These are phyloP conservation scores for Trichoderma sp. DNA, from an alignment of 2,329 filamentous ascomycete species.

Conservation along the genomic window DNA sequence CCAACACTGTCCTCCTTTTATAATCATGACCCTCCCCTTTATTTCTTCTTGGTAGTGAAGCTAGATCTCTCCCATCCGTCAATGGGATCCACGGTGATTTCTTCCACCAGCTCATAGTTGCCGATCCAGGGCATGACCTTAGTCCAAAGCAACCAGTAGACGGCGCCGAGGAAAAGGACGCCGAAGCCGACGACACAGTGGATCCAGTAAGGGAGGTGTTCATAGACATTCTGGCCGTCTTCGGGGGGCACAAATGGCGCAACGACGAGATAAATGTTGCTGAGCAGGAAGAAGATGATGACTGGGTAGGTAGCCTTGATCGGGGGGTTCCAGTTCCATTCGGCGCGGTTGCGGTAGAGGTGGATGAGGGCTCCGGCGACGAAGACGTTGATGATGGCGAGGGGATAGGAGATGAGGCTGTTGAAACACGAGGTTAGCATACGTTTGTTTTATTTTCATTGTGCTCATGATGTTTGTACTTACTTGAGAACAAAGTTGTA, in stretches of 20 bases:
- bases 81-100: constrained; percentile 52
- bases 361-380: constrained; percentile 53
- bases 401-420: constrained; percentile 62
- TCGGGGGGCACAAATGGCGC: constrained; percentile 57
- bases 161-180: constrained; percentile 50
- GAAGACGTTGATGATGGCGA: constrained; percentile 57
- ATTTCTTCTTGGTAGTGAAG: constrained; percentile 42
- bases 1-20: not conserved
- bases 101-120: constrained; percentile 54
- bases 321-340: constrained; percentile 53
- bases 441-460: not conserved
- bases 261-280: constrained; percentile 60
- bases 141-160: constrained; percentile 59
- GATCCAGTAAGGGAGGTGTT: constrained; percentile 55
- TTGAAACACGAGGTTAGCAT: constrained; percentile 15
- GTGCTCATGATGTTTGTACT: no score
- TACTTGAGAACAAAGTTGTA: constrained; percentile 63
- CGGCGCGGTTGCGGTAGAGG: constrained; percentile 49
- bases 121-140: constrained; percentile 51
- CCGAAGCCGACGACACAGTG: constrained; percentile 57
- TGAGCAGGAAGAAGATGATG: constrained; percentile 57
- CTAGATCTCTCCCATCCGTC: constrained; percentile 63
- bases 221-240: constrained; percentile 52
- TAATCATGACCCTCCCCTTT: not conserved
- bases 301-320: constrained; percentile 55